These are phyloP conservation scores for Babesia gibsoni DNA, from an alignment of 169 alveolate species.

Conservation along the genomic window DNA sequence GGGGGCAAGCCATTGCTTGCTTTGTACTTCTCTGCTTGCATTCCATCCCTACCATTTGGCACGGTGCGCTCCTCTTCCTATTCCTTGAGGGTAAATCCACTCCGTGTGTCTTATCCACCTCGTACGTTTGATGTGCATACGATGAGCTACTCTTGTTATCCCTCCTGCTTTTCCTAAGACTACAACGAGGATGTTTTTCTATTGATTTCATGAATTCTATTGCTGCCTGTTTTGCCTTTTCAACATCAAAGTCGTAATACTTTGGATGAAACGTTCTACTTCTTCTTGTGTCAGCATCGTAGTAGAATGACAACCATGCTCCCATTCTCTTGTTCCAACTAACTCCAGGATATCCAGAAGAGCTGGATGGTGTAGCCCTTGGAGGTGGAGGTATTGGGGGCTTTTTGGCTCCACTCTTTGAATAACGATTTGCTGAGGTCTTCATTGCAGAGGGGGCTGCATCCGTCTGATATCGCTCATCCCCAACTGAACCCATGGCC, in stretches of 20 bases:
- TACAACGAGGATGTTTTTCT: slow-evolving; percentile 73
- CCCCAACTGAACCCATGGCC: background rate
- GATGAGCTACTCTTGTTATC: slow-evolving; percentile 45
- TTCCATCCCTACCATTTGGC: background rate
- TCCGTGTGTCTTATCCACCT: no score
- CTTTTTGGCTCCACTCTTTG: background rate
- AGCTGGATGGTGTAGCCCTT: slow-evolving; percentile 63
- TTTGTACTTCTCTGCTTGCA: slow-evolving; percentile 3
- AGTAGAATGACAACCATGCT: slow-evolving; percentile 82
- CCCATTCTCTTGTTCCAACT: slow-evolving; percentile 85
- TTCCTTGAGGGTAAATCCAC: slow-evolving; percentile 4
- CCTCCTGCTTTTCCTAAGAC: slow-evolving; percentile 54
- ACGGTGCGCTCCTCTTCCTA: slow-evolving; percentile 2
- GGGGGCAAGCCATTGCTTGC: background rate
- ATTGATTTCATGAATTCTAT: slow-evolving; percentile 74
- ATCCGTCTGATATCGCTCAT: background rate
- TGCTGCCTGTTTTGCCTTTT: slow-evolving; percentile 78
- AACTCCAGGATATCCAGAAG: slow-evolving; percentile 83
- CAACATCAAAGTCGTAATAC: slow-evolving; percentile 76
- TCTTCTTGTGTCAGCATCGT: slow-evolving; percentile 75
- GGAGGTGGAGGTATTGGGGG: slow-evolving; percentile 61
- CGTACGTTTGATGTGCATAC: background rate
- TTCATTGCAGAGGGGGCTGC: background rate
- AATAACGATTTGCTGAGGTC: background rate
- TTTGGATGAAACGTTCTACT: slow-evolving; percentile 82